phyloP scores from a whole-genome alignment of 148 eudicot genomes.

The Dianthus caryophyllus region DNA sequence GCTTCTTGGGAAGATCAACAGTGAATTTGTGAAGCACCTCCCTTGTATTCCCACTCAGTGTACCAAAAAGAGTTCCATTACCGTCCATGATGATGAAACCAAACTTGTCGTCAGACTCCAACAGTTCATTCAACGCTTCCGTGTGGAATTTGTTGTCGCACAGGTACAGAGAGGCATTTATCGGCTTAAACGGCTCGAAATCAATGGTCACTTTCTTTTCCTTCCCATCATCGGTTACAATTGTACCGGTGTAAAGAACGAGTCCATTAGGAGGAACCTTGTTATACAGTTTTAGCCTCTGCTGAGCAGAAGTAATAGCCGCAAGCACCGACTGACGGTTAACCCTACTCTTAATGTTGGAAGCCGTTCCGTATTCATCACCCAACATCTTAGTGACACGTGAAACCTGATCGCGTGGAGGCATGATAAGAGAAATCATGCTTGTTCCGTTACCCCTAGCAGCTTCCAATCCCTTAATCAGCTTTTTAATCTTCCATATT shows the following conservation, averaged over 20 bases:
- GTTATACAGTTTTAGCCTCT: constrained; percentile 29
- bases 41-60: constrained; percentile 29
- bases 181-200: constrained; percentile 30
- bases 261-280: constrained; percentile 33
- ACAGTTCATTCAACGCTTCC: constrained; percentile 27
- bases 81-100: constrained; percentile 10
- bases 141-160: constrained; percentile 31
- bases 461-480: constrained; percentile 30
- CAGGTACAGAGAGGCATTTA: constrained; percentile 25
- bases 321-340: constrained; percentile 31
- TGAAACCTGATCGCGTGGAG: constrained; percentile 30
- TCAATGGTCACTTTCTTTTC: constrained; percentile 33
- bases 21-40: constrained; percentile 33
- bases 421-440: constrained; percentile 34
- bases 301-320: constrained; percentile 33
- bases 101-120: constrained; percentile 31
- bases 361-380: constrained; percentile 32
- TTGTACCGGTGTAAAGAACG: constrained; percentile 27
- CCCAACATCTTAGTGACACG: constrained; percentile 33
- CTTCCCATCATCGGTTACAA: constrained; percentile 29
- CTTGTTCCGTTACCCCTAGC: constrained; percentile 32
- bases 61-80: constrained; percentile 32
- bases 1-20: constrained; percentile 32
- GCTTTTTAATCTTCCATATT: constrained; percentile 8
- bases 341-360: constrained; percentile 31